A percentile compares a stretch with the other conserved stretches of the same genome.
Conservation (phyloP, 305 asterid species). For the Salvia sclarea region DNA sequence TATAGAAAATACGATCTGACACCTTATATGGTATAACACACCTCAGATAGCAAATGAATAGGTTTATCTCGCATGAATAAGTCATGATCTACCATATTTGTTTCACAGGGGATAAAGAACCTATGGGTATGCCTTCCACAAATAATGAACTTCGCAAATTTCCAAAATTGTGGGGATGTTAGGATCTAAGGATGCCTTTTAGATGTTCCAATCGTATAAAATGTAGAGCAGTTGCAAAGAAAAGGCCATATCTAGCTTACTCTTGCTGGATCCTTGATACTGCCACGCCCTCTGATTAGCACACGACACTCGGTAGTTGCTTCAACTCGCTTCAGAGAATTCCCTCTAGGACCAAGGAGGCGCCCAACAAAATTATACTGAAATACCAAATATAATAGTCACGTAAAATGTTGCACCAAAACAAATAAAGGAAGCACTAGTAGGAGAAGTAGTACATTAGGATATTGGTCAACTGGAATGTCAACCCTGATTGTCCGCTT, state of each 20-base stretch:
- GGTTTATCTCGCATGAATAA: neutral
- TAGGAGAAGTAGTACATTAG: constrained; percentile 56
- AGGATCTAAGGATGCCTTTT: neutral
- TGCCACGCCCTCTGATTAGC: constrained; percentile 92
- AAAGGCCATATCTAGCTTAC: constrained; percentile 41
- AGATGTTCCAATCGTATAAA: constrained; percentile 10
- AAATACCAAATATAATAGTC: constrained; percentile 30
- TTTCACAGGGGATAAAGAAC: constrained; percentile 1
- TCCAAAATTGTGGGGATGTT: constrained; percentile 1
- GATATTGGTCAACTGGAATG: constrained; percentile 90
- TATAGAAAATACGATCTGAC: neutral
- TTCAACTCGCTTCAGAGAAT: constrained; percentile 97
- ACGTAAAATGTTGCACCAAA: constrained; percentile 18
- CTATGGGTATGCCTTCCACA: neutral
- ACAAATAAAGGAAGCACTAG: constrained; percentile 9
- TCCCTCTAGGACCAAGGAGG: constrained; percentile 99
- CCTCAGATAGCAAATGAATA: neutral
- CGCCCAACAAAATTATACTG: constrained; percentile 99
- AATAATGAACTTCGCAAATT: constrained; percentile 1
- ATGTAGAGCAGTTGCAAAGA: constrained; percentile 1
- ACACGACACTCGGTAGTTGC: constrained; percentile 96
- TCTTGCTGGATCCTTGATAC: constrained; percentile 93
- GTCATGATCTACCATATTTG: neutral
- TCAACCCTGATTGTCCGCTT: constrained; percentile 92
- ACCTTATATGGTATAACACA: neutral